Conservation (phyloP, 139 green algal genomes). For the Limnomonas spitsbergensis region DNA sequence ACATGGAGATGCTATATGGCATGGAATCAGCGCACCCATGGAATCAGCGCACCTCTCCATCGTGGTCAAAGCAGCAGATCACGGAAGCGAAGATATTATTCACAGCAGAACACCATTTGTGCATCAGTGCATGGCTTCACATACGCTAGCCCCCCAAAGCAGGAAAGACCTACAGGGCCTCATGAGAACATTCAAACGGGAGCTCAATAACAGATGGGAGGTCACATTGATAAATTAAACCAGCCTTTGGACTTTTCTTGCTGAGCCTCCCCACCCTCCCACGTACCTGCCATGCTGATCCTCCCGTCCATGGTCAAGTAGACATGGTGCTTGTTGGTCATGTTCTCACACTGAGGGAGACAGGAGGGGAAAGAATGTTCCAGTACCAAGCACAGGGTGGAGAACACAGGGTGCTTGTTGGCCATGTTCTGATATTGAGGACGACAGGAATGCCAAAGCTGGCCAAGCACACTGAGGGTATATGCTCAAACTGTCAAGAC, state of each 20-base stretch:
- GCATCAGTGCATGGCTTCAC: too few relatives aligned
- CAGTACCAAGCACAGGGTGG: too few relatives aligned
- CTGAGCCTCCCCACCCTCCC: too few relatives aligned
- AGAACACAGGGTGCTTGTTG: constrained; percentile 43
- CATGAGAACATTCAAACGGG: neutral
- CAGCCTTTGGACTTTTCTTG: too few relatives aligned
- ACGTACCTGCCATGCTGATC: constrained; percentile 44
- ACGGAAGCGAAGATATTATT: too few relatives aligned
- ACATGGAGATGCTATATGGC: too few relatives aligned
- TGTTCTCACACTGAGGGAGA: constrained; percentile 37
- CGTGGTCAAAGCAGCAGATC: too few relatives aligned
- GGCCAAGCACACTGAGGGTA: too few relatives aligned
- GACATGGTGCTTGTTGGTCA: constrained; percentile 44
- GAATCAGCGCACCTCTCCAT: neutral
- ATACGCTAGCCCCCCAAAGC: too few relatives aligned
- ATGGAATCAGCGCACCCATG: neutral
- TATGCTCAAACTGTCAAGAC: too few relatives aligned
- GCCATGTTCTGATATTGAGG: constrained; percentile 41
- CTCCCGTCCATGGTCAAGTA: constrained; percentile 46
- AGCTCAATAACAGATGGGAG: neutral
- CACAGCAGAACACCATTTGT: too few relatives aligned
- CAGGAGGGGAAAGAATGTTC: neutral
- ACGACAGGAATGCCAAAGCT: neutral
- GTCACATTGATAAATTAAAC: neutral
- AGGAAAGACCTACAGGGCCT: neutral